phyloP scores from a whole-genome alignment of 768 basidiomycete species.

The Serendipita vermifera region DNA sequence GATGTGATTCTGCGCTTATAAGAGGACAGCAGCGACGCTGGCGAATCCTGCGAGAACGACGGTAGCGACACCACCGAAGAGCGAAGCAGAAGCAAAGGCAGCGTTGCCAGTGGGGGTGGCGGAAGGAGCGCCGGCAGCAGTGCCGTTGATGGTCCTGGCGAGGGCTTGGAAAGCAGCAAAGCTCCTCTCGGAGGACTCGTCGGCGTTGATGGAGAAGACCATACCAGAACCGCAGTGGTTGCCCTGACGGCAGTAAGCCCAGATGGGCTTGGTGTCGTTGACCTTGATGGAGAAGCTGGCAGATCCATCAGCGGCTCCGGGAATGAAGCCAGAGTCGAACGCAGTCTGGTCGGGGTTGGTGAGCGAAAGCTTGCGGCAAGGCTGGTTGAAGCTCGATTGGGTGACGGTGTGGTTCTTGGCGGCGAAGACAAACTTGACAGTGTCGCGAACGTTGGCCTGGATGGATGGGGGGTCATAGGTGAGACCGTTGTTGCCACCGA shows the following conservation, averaged over 20 bases:
- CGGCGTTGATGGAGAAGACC: constrained; percentile 48
- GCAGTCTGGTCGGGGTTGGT: constrained; percentile 39
- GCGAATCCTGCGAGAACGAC: not conserved
- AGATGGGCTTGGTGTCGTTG: constrained; percentile 40
- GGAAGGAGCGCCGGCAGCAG: constrained; percentile 19
- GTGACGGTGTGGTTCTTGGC: constrained; percentile 35
- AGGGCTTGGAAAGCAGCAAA: constrained; percentile 45
- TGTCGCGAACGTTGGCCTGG: constrained; percentile 39
- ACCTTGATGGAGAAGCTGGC: constrained; percentile 10
- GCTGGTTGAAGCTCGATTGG: constrained; percentile 47
- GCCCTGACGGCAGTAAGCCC: constrained; percentile 40
- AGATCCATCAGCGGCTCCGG: not conserved
- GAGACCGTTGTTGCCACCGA: constrained; percentile 34
- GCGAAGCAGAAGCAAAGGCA: not conserved
- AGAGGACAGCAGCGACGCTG: not conserved
- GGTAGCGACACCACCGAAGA: not conserved
- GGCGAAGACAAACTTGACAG: constrained; percentile 44
- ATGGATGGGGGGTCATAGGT: constrained; percentile 33
- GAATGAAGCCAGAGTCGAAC: constrained; percentile 38
- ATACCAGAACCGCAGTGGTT: constrained; percentile 45
- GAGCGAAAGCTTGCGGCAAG: constrained; percentile 41
- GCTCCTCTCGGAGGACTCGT: constrained; percentile 35
- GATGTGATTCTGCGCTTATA: too few species aligned
- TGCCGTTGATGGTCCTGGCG: constrained; percentile 43
- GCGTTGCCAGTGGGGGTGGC: not conserved